phyloP scores from a whole-genome alignment of 2,329 filamentous ascomycete genomes.

The Sarocladium strictum region DNA sequence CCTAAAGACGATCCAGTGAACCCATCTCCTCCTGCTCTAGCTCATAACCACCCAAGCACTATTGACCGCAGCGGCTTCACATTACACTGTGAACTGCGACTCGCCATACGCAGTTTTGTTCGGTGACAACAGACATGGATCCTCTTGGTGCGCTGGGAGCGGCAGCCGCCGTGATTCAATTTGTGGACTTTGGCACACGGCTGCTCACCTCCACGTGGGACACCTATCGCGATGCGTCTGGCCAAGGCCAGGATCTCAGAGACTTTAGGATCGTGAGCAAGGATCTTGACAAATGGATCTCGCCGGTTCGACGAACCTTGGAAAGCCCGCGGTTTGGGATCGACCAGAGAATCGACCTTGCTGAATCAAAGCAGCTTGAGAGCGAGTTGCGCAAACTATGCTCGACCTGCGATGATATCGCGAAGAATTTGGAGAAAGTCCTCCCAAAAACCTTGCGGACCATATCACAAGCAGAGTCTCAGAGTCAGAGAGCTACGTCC shows the following conservation, averaged over 20 bases:
- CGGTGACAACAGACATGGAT: constrained; percentile 1
- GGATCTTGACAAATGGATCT: not conserved
- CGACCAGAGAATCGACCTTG: not conserved
- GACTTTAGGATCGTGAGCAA: not conserved
- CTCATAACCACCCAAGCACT: too few relatives aligned
- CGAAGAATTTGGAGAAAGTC: not conserved
- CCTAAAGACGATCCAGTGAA: too few relatives aligned
- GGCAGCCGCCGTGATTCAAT: not conserved
- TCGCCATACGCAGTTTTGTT: not conserved
- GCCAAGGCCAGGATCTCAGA: not conserved
- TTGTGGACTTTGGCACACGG: not conserved
- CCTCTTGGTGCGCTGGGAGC: not conserved
- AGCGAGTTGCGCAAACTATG: not conserved
- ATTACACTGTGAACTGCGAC: not conserved
- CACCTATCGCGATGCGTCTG: not conserved
- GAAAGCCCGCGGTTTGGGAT: not conserved
- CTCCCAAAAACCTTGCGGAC: not conserved
- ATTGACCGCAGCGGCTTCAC: too few relatives aligned
- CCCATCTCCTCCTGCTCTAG: too few relatives aligned
- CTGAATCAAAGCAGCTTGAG: not conserved
- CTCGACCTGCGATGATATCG: not conserved
- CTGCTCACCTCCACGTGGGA: not conserved
- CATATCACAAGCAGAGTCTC: too few relatives aligned
- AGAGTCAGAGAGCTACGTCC: too few relatives aligned
- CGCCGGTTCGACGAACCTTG: not conserved